Conservation (phyloP, 345 rosid genomes). For the Sonneratia alba region DNA sequence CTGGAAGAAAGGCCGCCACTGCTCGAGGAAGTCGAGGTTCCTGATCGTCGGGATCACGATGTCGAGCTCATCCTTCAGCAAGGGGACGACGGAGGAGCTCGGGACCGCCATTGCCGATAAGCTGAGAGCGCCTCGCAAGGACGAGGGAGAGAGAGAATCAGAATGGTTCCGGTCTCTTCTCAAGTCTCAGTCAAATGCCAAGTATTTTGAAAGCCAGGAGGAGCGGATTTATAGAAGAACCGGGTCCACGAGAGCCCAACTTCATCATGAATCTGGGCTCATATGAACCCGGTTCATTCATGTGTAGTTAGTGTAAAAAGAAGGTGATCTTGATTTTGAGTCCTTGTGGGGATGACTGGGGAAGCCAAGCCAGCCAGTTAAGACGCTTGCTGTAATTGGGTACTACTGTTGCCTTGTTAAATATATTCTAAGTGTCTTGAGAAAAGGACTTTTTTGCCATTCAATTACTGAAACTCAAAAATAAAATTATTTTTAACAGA, state of each 20-base stretch:
- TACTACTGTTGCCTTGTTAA: constrained; percentile 6
- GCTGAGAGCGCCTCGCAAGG: no score
- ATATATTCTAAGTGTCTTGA: background rate
- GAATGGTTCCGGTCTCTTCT: background rate
- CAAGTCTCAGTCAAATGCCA: no score
- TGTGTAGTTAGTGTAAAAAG: background rate
- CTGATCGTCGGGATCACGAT: constrained; percentile 38
- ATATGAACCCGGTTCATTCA: background rate
- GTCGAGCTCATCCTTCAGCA: constrained; percentile 33
- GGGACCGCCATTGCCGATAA: constrained; percentile 7
- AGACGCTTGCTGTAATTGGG: background rate
- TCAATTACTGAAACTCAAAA: no score
- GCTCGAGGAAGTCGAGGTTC: constrained; percentile 42
- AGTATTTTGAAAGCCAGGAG: no score
- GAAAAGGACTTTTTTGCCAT: no score
- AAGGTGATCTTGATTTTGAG: background rate
- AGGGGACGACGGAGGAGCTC: constrained; percentile 14
- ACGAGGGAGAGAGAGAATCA: background rate
- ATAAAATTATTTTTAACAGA: no score
- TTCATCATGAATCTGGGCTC: no score
- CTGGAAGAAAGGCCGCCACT: constrained; percentile 43
- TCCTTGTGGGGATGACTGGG: background rate
- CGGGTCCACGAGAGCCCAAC: background rate
- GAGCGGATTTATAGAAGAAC: no score
- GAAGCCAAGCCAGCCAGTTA: constrained; percentile 2